Conservation (phyloP, 257 asterid species). For the Nicotiana knightiana region DNA sequence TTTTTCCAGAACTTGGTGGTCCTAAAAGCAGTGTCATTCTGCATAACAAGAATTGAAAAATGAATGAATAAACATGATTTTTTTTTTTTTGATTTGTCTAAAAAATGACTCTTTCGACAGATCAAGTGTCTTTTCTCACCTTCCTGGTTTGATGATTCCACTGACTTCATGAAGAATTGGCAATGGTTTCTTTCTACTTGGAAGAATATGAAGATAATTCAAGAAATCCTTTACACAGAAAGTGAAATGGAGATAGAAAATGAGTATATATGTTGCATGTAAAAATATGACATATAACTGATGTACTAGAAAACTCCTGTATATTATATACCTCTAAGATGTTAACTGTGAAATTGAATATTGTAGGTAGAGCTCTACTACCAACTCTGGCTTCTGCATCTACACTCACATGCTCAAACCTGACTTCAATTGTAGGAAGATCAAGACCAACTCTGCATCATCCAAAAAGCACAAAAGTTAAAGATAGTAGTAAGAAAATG, state of each 20-base stretch:
- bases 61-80: not conserved
- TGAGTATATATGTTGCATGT: not conserved
- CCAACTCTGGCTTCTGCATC: slow-evolving; percentile 85
- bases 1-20: slow-evolving; percentile 92
- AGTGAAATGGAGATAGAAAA: not conserved
- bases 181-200: slow-evolving; percentile 63
- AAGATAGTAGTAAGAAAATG: no score
- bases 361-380: slow-evolving; percentile 79
- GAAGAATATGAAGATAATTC: slow-evolving; percentile 48
- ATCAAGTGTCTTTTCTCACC: slow-evolving; percentile 28
- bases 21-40: slow-evolving; percentile 83
- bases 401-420: slow-evolving; percentile 65
- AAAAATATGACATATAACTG: not conserved
- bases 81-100: not conserved
- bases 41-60: slow-evolving; percentile 17
- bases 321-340: slow-evolving; percentile 54
- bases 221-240: slow-evolving; percentile 47
- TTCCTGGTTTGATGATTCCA: slow-evolving; percentile 83
- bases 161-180: slow-evolving; percentile 68
- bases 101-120: not conserved
- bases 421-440: slow-evolving; percentile 74
- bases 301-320: not conserved
- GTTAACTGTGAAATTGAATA: slow-evolving; percentile 58
- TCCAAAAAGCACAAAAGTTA: not conserved
- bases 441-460: slow-evolving; percentile 71